A percentile compares a stretch with the other conserved stretches of the same genome.
Conservation (phyloP, 2,329 filamentous ascomycete species). For the Pseudogymnoascus sp. region DNA sequence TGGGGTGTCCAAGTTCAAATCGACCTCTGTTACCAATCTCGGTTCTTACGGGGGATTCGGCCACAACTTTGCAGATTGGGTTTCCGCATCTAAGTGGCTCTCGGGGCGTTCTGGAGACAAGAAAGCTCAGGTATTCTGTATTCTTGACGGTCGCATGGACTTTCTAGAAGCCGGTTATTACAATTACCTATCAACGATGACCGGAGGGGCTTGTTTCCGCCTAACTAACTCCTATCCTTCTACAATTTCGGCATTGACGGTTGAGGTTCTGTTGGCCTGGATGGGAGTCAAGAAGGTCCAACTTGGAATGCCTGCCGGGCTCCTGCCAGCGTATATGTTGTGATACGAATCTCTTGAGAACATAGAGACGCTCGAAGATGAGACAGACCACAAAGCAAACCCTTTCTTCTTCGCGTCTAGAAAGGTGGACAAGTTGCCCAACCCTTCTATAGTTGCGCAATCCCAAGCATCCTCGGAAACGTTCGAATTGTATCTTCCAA, state of each 20-base stretch:
- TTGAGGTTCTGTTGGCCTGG: not conserved
- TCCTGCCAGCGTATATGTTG: not conserved
- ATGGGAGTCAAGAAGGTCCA: not conserved
- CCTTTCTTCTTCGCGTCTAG: not conserved
- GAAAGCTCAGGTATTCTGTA: slow-evolving; percentile 36
- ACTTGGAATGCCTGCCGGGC: not conserved
- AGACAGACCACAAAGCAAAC: not conserved
- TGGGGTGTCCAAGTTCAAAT: not conserved
- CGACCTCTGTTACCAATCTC: not conserved
- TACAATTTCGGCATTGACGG: not conserved
- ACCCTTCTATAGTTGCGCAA: too few species aligned
- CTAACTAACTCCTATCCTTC: not conserved
- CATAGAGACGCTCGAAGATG: not conserved
- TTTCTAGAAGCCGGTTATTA: slow-evolving; percentile 12
- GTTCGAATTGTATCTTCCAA: slow-evolving; percentile 17
- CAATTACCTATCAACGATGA: not conserved
- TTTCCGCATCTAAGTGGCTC: slow-evolving; percentile 30
- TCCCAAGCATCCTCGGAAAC: not conserved
- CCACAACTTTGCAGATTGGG: slow-evolving; percentile 37
- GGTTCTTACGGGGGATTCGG: slow-evolving; percentile 28
- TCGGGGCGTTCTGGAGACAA: slow-evolving; percentile 25
- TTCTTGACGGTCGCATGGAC: slow-evolving; percentile 26
- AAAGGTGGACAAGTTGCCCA: not conserved
- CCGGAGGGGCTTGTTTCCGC: not conserved
- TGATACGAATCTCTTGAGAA: not conserved